A percentile compares a stretch with the other conserved stretches of the same genome.
These are phyloP conservation scores for Hypoxylon sp. DNA, from an alignment of 2,329 filamentous ascomycete genomes.

Conservation along the genomic window DNA sequence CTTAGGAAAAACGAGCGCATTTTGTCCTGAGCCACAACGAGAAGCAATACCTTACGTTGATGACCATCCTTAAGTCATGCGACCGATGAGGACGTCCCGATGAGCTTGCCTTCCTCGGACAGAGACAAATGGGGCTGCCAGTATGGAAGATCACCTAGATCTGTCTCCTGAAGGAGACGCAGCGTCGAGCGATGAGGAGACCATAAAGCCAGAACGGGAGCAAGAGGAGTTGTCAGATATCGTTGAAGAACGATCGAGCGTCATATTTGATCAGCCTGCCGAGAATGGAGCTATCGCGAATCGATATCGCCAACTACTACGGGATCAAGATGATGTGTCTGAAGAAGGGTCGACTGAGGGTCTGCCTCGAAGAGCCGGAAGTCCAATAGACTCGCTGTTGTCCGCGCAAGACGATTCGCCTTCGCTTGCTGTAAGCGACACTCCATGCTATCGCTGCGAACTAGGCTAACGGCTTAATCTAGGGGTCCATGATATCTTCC, in stretches of 20 bases:
- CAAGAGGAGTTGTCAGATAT: conserved; percentile 55
- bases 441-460: conserved; percentile 15
- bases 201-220: conserved; percentile 56
- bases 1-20: not conserved
- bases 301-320: conserved; percentile 61
- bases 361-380: conserved; percentile 69
- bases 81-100: conserved; percentile 46
- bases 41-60: conserved; percentile 7
- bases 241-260: conserved; percentile 54
- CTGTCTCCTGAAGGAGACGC: conserved; percentile 57
- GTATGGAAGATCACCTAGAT: conserved; percentile 60
- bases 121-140: conserved; percentile 59
- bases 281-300: conserved; percentile 56
- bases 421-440: conserved; percentile 77
- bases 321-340: conserved; percentile 61
- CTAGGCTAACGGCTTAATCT: conserved; percentile 49
- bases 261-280: conserved; percentile 43
- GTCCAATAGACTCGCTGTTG: conserved; percentile 75
- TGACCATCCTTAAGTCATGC: conserved; percentile 45
- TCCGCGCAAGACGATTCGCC: conserved; percentile 88
- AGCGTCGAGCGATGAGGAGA: conserved; percentile 60
- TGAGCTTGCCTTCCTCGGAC: conserved; percentile 50
- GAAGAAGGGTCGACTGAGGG: conserved; percentile 68
- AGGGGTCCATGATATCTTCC: conserved; percentile 74
- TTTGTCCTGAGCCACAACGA: conserved; percentile 11